phyloP scores from a whole-genome alignment of 805 yeast genomes.

The Yarrowia phangngaensis region DNA sequence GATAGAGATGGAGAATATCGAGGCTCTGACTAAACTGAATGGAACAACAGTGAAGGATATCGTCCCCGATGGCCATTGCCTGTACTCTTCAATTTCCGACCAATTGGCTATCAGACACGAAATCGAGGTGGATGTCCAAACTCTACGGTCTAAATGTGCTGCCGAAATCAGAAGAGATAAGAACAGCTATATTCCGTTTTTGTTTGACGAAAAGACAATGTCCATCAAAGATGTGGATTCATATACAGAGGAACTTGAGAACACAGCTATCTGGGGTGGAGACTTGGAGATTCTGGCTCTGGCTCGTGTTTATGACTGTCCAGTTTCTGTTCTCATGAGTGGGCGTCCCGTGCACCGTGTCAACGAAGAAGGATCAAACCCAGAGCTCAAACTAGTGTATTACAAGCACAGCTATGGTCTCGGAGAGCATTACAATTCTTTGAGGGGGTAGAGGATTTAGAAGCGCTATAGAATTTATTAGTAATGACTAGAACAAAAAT shows the following conservation, averaged over 20 bases:
- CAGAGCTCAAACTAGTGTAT: slow-evolving; percentile 64
- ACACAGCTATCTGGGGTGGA: slow-evolving; percentile 95
- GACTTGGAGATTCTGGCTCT: slow-evolving; percentile 87
- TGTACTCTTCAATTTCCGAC: slow-evolving; percentile 80
- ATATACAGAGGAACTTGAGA: slow-evolving; percentile 63
- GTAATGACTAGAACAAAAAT: neutral
- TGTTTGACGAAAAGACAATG: slow-evolving; percentile 75
- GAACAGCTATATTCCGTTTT: slow-evolving; percentile 72
- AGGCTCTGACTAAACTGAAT: slow-evolving; percentile 48
- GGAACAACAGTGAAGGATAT: slow-evolving; percentile 62
- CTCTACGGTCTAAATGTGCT: slow-evolving; percentile 63
- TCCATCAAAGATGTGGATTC: slow-evolving; percentile 58
- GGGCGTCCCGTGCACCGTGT: slow-evolving; percentile 65
- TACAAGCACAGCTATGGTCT: slow-evolving; percentile 82
- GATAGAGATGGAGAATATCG: slow-evolving; percentile 67
- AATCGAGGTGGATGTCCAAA: slow-evolving; percentile 43
- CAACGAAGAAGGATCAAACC: slow-evolving; percentile 52
- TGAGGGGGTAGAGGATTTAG: slow-evolving; percentile 35
- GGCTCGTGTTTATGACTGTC: slow-evolving; percentile 63
- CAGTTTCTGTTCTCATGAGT: slow-evolving; percentile 72
- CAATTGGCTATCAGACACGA: slow-evolving; percentile 60
- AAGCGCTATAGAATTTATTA: neutral
- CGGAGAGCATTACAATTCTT: slow-evolving; percentile 93
- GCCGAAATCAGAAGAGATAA: slow-evolving; percentile 58
- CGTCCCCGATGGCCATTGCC: slow-evolving; percentile 89